Percentiles rank a stretch among this genome's conserved stretches.
phyloP scores from a whole-genome alignment of 1,139 yeast genomes.

The Suhomyces taliae region DNA sequence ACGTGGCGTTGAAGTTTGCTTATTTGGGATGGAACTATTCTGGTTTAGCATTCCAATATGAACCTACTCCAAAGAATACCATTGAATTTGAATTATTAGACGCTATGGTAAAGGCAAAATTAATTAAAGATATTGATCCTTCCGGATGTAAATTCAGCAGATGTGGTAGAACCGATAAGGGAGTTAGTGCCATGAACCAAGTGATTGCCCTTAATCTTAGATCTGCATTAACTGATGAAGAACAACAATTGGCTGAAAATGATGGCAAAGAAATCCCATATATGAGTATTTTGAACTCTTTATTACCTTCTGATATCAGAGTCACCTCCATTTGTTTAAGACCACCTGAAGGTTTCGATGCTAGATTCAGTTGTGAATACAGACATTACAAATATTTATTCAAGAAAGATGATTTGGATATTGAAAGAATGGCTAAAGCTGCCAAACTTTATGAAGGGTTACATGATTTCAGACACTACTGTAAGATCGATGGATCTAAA shows the following conservation, averaged over 20 bases:
- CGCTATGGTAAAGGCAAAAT: constrained; percentile 66
- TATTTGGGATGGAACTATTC: constrained; percentile 93
- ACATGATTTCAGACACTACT: constrained; percentile 91
- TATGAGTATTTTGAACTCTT: constrained; percentile 67
- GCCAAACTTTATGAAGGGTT: constrained; percentile 67
- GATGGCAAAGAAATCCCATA: constrained; percentile 78
- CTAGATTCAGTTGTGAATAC: constrained; percentile 81
- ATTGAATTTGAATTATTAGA: constrained; percentile 76
- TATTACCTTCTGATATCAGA: constrained; percentile 78
- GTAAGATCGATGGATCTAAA: constrained; percentile 91
- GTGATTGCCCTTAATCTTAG: constrained; percentile 81
- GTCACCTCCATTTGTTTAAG: constrained; percentile 79
- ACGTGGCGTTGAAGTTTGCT: constrained; percentile 78
- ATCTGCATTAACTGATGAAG: constrained; percentile 56
- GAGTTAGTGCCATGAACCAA: constrained; percentile 96
- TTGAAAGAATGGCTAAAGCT: constrained; percentile 68
- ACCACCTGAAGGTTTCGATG: constrained; percentile 84
- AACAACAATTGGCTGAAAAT: constrained; percentile 54
- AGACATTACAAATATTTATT: constrained; percentile 88
- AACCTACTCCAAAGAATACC: constrained; percentile 78
- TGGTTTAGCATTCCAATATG: constrained; percentile 82
- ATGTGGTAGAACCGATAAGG: constrained; percentile 96
- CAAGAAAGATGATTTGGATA: constrained; percentile 52
- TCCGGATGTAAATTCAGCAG: constrained; percentile 72
- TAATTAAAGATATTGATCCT: constrained; percentile 64